A percentile compares a stretch with the other conserved stretches of the same genome.
Evolutionary conservation across 352 stramenopile genomes (phyloP).

Genomic region (Phytophthora pluvialis): DNA sequence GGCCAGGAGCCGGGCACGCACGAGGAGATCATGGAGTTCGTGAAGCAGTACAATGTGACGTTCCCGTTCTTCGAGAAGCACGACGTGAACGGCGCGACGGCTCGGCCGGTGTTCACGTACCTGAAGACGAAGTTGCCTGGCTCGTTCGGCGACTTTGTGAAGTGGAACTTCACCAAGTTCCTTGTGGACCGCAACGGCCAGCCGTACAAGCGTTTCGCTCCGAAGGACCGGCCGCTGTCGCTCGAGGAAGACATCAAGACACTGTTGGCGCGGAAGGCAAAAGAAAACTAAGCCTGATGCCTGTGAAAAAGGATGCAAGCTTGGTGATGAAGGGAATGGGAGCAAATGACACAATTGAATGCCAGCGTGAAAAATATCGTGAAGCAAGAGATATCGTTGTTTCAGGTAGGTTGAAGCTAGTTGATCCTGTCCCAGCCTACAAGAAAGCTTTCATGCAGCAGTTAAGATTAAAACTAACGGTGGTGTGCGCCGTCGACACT

Average conservation of each 20-base stretch:
- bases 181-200: slow-evolving; percentile 89
- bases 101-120: slow-evolving; percentile 85
- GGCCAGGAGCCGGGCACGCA: slow-evolving; percentile 59
- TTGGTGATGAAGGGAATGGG: no score
- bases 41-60: slow-evolving; percentile 58
- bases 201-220: slow-evolving; percentile 77
- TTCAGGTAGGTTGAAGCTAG: no score
- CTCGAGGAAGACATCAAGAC: slow-evolving; percentile 84
- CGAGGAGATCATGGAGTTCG: slow-evolving; percentile 81
- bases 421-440: no score
- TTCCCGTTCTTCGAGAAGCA: slow-evolving; percentile 78
- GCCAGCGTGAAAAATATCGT: no score
- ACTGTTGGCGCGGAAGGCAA: slow-evolving; percentile 47
- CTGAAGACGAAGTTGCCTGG: slow-evolving; percentile 79
- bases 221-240: slow-evolving; percentile 67
- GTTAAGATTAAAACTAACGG: no score
- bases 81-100: slow-evolving; percentile 86
- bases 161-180: slow-evolving; percentile 94
- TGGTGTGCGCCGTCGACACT: no score
- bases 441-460: no score
- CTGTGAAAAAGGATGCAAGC: not conserved
- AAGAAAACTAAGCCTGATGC: not conserved
- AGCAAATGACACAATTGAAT: no score
- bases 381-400: no score
- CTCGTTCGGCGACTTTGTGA: slow-evolving; percentile 78